Evolutionary conservation across 2,329 filamentous ascomycete genomes (phyloP).

Genomic region (Colletotrichum sublineola): DNA sequence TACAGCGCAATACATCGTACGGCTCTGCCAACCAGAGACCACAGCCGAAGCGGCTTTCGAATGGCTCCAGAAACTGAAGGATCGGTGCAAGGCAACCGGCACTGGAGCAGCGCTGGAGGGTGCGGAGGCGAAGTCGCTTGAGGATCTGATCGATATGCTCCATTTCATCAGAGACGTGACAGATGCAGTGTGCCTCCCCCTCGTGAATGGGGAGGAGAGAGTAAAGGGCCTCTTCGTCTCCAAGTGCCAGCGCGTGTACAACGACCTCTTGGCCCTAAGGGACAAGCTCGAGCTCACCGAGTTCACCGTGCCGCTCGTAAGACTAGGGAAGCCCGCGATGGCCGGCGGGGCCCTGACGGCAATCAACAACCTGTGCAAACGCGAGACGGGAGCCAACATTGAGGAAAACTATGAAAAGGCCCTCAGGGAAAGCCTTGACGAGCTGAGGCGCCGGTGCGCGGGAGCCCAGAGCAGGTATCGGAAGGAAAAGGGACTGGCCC

Average conservation of each 20-base stretch:
- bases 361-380: neutral
- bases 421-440: accelerated
- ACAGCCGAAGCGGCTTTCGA: neutral
- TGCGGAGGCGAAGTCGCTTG: neutral
- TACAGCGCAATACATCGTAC: accelerated
- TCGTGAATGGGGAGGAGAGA: neutral
- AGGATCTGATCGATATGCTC: neutral
- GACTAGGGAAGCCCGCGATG: neutral
- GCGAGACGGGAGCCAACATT: neutral
- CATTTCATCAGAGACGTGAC: neutral
- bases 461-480: neutral
- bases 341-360: neutral
- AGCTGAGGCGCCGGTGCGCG: neutral
- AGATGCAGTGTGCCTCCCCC: neutral
- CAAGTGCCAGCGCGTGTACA: neutral
- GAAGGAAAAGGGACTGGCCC: neutral
- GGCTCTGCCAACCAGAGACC: neutral
- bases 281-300: neutral
- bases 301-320: neutral
- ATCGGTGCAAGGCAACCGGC: accelerated
- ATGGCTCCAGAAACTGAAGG: neutral
- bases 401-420: neutral
- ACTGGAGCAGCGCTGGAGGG: neutral
- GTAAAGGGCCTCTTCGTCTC: neutral
- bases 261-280: neutral